Evolutionary conservation across 2,329 filamentous ascomycete genomes (phyloP).

Genomic region (Xylaria sp.): DNA sequence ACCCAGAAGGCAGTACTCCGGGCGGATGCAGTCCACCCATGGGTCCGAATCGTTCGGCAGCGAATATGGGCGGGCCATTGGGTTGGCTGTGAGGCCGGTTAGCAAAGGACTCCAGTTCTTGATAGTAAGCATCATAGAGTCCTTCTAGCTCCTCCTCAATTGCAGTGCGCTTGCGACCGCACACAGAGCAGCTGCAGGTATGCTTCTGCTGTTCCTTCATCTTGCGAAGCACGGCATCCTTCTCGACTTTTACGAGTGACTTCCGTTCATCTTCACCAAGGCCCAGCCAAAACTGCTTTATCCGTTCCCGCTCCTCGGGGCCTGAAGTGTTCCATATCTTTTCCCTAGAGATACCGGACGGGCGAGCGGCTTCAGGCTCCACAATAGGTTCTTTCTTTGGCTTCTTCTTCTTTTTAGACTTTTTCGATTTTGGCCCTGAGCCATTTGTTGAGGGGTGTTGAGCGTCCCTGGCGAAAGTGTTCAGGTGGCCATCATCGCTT

Average conservation of each 20-base stretch:
- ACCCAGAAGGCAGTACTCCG: conserved; percentile 67
- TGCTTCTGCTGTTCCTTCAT: conserved; percentile 99
- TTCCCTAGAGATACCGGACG: conserved; percentile 71
- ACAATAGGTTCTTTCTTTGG: conserved; percentile 53
- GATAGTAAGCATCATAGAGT: conserved; percentile 97
- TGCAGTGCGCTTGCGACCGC: conserved; percentile 92
- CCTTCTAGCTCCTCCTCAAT: conserved; percentile 99
- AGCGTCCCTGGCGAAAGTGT: conserved; percentile 56
- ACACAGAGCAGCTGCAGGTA: conserved; percentile 97
- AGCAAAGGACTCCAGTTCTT: conserved; percentile 97
- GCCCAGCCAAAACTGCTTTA: conserved; percentile 98
- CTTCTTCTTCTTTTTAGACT: conserved; percentile 78
- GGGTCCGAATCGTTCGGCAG: conserved; percentile 71
- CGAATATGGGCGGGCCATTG: conserved; percentile 75
- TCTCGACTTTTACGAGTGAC: conserved; percentile 96
- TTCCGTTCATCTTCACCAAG: conserved; percentile 94
- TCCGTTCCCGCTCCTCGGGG: conserved; percentile 92
- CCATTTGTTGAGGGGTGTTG: conserved; percentile 55
- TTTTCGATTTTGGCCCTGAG: conserved; percentile 61
- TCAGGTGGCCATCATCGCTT: conserved; percentile 65
- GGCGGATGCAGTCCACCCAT: conserved; percentile 66
- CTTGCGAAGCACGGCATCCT: conserved; percentile 96
- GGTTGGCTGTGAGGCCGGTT: conserved; percentile 77
- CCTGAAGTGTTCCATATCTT: conserved; percentile 98
- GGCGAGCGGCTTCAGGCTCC: conserved; percentile 42